phyloP scores from a whole-genome alignment of 2,329 filamentous ascomycete genomes.

The Neonectria sp. region DNA sequence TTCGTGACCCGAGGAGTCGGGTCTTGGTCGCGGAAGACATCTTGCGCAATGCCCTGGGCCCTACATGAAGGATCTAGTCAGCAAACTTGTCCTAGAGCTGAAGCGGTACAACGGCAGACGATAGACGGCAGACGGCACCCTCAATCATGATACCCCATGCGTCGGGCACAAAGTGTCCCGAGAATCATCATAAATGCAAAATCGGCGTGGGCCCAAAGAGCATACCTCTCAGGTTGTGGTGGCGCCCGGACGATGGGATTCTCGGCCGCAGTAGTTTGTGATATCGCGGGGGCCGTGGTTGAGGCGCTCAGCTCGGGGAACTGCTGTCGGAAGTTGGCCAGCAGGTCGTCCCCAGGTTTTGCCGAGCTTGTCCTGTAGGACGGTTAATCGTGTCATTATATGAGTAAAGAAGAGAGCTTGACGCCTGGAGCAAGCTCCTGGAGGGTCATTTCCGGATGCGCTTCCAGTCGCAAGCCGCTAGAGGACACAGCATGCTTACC shows the following conservation, averaged over 20 bases:
- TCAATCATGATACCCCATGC: slow-evolving; percentile 2
- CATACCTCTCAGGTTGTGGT: slow-evolving; percentile 50
- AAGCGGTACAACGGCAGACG: too few relatives aligned
- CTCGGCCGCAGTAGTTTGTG: slow-evolving; percentile 52
- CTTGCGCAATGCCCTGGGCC: slow-evolving; percentile 43
- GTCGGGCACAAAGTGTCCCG: neutral
- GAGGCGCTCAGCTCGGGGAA: slow-evolving; percentile 80
- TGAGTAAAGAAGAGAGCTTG: neutral
- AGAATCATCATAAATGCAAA: neutral
- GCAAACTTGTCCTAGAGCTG: slow-evolving; percentile 15
- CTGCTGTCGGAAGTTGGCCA: slow-evolving; percentile 85
- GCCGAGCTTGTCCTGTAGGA: slow-evolving; percentile 78
- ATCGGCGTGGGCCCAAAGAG: slow-evolving; percentile 5
- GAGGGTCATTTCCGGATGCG: neutral
- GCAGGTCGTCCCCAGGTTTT: slow-evolving; percentile 88
- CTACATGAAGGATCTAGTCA: slow-evolving; percentile 39
- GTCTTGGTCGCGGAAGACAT: slow-evolving; percentile 77
- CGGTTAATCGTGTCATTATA: neutral
- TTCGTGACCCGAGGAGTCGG: slow-evolving; percentile 85
- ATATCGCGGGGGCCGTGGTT: slow-evolving; percentile 58
- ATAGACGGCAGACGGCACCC: too few relatives aligned
- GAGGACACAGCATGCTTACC: slow-evolving; percentile 36
- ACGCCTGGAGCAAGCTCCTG: neutral
- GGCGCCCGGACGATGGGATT: slow-evolving; percentile 40
- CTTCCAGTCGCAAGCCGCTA: neutral